Base-by-base conservation (phyloP, 2,329 filamentous ascomycete genomes). In the Cladophialophora exuberans region DNA sequence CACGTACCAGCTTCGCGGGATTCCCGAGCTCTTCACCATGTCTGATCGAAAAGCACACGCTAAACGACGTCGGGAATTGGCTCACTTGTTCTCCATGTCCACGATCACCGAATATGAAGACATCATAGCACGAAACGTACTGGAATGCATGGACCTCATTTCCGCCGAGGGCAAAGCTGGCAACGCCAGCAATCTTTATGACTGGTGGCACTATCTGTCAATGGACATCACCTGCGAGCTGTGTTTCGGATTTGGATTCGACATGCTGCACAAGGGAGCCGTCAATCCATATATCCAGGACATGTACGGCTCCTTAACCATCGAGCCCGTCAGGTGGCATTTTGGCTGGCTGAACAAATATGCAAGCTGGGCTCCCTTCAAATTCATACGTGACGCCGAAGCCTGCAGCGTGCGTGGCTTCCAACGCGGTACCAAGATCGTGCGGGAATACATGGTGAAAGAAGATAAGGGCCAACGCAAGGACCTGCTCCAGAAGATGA, bases 161-260 rank as follows among this genome's bases (percentile, higher is more conserved):
- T n/a, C 46, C 5, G 46, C 46, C 11, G 46, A 49, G 11, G 46
- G 46, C 10, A 22, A 31, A 35, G 23, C 33, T 23, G 43, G 33
- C 35, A 26, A 41, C 22, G 43, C 49, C 30, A 52, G 49, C 28
- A 52, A 52, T 20, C 49, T 52, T 5, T 52, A 52, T 22, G 49
- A 52, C 28, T 52, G 49, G 49, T 52, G 39, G 39, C 49, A 52
- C 20, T 52, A 52, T n/a, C 49, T 52, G 18, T 52, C 49, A n/a
- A 52, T 52, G 49, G 49, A 52, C 30, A 52, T 52, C 36, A 52
- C 38, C 18, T 52, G 49, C 38, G 49, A 52, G 13, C 38, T 52
- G 2, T 52, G 25, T 22, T 52, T 52, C 23, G 49, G 49, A 23
- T 6, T 33, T 4, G 41, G 39, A 6, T 52, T 52, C 28, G 41